Percentiles rank a stretch among this genome's conserved stretches.
These are phyloP conservation scores for Keqinozyma sinolaborantium DNA, from an alignment of 1,139 yeast species.

Conservation along the genomic window DNA sequence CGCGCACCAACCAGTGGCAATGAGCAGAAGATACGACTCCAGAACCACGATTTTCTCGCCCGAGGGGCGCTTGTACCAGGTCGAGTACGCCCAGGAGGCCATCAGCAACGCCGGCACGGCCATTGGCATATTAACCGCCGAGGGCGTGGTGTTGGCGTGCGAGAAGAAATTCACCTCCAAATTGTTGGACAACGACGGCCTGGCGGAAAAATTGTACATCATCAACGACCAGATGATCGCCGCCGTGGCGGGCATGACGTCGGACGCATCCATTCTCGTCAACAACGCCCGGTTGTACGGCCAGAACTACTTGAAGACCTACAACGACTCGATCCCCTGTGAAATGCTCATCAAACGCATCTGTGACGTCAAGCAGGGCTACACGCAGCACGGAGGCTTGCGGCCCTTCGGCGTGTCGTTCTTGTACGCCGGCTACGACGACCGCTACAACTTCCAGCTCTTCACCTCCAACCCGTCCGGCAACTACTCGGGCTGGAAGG, in stretches of 20 bases:
- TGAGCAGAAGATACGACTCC: constrained; percentile 73
- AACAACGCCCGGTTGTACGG: constrained; percentile 85
- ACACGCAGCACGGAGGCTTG: constrained; percentile 97
- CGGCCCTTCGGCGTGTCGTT: constrained; percentile 98
- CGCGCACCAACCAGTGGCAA: constrained; percentile 14
- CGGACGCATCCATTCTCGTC: constrained; percentile 92
- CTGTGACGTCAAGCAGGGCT: constrained; percentile 95
- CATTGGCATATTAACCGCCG: constrained; percentile 85
- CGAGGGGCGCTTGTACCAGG: constrained; percentile 94
- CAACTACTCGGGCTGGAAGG: constrained; percentile 97
- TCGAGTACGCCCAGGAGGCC: constrained; percentile 96
- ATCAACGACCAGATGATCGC: constrained; percentile 81
- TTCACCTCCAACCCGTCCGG: constrained; percentile 97
- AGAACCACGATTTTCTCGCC: constrained; percentile 98
- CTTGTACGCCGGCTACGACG: constrained; percentile 94
- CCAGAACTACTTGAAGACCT: constrained; percentile 78
- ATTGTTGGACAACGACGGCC: constrained; percentile 87
- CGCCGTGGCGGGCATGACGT: constrained; percentile 98
- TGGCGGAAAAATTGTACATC: constrained; percentile 88
- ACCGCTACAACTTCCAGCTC: constrained; percentile 83
- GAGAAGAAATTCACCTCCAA: constrained; percentile 93
- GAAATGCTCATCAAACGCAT: constrained; percentile 84
- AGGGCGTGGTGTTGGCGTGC: constrained; percentile 95
- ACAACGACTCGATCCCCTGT: constrained; percentile 89
- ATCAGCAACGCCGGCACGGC: constrained; percentile 98